Evolutionary conservation across 768 basidiomycete species (phyloP), one percentile per base, ranked within the genome.

Genomic region (Leucosporidium yakuticum): DNA sequence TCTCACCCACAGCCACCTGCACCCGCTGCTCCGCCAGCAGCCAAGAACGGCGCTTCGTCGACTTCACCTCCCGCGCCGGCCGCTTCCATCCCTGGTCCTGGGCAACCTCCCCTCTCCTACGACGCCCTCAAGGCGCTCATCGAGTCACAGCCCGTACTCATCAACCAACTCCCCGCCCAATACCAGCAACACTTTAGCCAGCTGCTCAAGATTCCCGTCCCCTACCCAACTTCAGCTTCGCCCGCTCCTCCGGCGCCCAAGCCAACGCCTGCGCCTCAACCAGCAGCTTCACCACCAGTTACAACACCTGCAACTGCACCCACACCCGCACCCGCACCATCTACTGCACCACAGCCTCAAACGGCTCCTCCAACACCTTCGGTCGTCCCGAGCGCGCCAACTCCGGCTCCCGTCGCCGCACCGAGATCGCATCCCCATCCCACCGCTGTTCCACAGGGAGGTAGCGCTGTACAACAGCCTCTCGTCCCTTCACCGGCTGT

Each of bases 101-200:
- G 59, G 15, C 39, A 60, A 29, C 44, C 59, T 19, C 44, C 59
- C 12, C 39, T 60, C 25, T 44, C 47, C 62, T 63, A 65, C 64
- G 49, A 57, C 14, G 17, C 51, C 20, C 65, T 67, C 53, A 50
- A 60, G 44, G 53, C 53, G 44, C 51, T 60, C 50, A 44, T 67
- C 65, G 48, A 67, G 54, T 27, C 25, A 3, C 44, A 61, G 17
- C 65, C 65, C 32, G 51, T 51, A 20, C 51, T 66, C 36, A 39
- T 66, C 15, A n/a, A 19, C 23, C 65, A 66, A 27, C 60, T 66
- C 5, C 65, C 65, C 14, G 15, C 29, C 1, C 32, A 15, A 47
- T 65, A 65, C 12, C 59, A 60, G 34, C 15, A 60, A 25, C 59
- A 60, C 27, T 60, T 60, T 23, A 6, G n/a, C 11, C 39, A 60